A percentile compares a stretch with the other conserved stretches of the same genome.
phyloP scores from a whole-genome alignment of 2,329 filamentous ascomycete species.

The Aspergillus pseudoterreus region DNA sequence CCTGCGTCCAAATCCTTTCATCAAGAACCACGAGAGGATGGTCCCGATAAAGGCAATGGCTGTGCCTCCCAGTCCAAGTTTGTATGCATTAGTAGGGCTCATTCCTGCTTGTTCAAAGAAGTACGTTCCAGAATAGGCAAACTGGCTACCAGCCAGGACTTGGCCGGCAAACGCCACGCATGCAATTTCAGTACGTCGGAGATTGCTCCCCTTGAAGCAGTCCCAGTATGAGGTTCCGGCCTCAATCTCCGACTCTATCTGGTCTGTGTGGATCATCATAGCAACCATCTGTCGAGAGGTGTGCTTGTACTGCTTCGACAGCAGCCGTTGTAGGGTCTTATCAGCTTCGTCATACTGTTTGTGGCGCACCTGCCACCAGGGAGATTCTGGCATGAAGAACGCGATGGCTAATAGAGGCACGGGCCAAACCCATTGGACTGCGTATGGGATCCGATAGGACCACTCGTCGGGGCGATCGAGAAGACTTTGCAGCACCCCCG shows the following conservation, averaged over 20 bases:
- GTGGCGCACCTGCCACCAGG: constrained; percentile 49
- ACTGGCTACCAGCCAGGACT: constrained; percentile 24
- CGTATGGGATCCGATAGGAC: constrained; percentile 51
- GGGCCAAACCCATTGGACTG: constrained; percentile 52
- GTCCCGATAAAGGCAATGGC: constrained; percentile 57
- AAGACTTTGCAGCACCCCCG: constrained; percentile 46
- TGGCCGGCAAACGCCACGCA: constrained; percentile 35
- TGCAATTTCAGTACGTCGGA: constrained; percentile 41
- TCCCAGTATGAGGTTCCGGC: constrained; percentile 22
- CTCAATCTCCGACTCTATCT: constrained; percentile 19
- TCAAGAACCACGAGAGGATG: constrained; percentile 48
- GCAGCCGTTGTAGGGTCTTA: constrained; percentile 37
- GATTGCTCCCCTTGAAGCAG: constrained; percentile 29
- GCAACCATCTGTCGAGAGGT: constrained; percentile 50
- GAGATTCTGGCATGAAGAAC: constrained; percentile 48
- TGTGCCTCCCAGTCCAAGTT: constrained; percentile 55
- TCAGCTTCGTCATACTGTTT: constrained; percentile 42
- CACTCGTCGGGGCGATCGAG: constrained; percentile 37
- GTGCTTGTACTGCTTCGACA: constrained; percentile 14
- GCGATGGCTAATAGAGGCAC: constrained; percentile 44
- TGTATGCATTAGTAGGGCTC: constrained; percentile 40
- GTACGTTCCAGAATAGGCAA: constrained; percentile 30
- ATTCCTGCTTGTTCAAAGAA: constrained; percentile 41
- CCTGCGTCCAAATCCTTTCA: constrained; percentile 36
- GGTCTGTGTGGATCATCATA: constrained; percentile 57